phyloP scores from a whole-genome alignment of 768 basidiomycete species.

The Lyophyllum shimeji region DNA sequence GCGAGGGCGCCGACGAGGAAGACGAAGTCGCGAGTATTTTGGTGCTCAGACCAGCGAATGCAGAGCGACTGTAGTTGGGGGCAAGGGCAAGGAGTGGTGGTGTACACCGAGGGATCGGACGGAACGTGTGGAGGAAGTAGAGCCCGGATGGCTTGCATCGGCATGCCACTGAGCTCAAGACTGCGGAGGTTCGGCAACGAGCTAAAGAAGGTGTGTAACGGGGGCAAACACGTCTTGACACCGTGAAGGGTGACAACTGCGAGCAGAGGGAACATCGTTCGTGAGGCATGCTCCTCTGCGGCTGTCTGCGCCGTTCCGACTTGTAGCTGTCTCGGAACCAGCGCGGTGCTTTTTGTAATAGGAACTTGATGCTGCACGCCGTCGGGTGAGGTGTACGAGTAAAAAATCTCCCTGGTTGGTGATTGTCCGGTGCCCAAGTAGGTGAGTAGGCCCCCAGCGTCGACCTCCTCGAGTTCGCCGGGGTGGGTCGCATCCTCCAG shows the following conservation, averaged over 20 bases:
- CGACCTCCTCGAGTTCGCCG: slow-evolving; percentile 36
- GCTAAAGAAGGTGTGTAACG: slow-evolving; percentile 31
- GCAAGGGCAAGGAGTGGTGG: slow-evolving; percentile 25
- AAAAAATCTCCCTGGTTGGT: slow-evolving; percentile 12
- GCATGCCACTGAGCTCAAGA: slow-evolving; percentile 35
- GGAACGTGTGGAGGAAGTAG: slow-evolving; percentile 23
- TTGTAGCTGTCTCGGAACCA: background rate
- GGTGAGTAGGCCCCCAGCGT: slow-evolving; percentile 37
- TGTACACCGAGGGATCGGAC: slow-evolving; percentile 6
- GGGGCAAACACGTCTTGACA: slow-evolving; percentile 34
- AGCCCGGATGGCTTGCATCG: slow-evolving; percentile 31
- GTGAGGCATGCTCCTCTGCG: slow-evolving; percentile 15
- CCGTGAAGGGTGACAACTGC: slow-evolving; percentile 32
- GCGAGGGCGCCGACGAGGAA: slow-evolving; percentile 26
- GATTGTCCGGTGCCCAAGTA: slow-evolving; percentile 36
- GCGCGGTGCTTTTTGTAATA: background rate
- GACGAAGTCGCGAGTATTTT: slow-evolving; percentile 24
- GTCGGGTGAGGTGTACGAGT: slow-evolving; percentile 11
- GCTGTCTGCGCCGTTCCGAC: background rate
- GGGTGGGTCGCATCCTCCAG: slow-evolving; percentile 48
- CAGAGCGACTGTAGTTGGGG: slow-evolving; percentile 31
- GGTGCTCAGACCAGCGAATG: slow-evolving; percentile 25
- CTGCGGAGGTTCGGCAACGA: slow-evolving; percentile 26
- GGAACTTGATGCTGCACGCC: slow-evolving; percentile 2
- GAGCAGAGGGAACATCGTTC: slow-evolving; percentile 27